phyloP scores from a whole-genome alignment of 176 grass and related monocot species.

The Avena insularis region DNA sequence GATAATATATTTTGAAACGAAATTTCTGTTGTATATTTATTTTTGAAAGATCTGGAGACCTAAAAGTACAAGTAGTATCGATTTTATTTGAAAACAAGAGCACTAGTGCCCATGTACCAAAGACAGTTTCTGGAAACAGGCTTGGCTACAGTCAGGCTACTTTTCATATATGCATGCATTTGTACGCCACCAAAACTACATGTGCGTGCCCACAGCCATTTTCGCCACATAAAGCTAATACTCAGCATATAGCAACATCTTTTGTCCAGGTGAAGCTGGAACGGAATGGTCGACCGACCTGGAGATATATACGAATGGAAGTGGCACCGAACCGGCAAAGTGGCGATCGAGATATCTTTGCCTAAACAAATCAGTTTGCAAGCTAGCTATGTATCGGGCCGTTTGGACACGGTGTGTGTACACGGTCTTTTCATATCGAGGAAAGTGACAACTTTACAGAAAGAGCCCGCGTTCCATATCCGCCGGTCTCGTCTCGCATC shows the following conservation, averaged over 20 bases:
- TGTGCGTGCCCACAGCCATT: too few species aligned
- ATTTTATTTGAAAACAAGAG: too few species aligned
- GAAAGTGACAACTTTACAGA: background rate
- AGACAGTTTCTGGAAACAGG: too few species aligned
- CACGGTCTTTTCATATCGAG: background rate
- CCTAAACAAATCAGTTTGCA: slow-evolving; percentile 21
- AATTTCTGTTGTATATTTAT: too few species aligned
- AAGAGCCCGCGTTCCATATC: background rate
- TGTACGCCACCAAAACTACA: too few species aligned
- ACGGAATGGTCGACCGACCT: background rate
- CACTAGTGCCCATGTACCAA: too few species aligned
- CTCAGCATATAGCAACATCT: background rate
- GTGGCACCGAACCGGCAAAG: slow-evolving; percentile 33
- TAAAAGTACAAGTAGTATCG: too few species aligned
- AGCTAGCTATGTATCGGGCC: too few species aligned
- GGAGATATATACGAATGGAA: background rate
- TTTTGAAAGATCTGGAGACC: too few species aligned
- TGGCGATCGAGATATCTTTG: slow-evolving; percentile 18
- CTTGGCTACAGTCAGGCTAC: too few species aligned
- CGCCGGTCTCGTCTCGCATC: background rate
- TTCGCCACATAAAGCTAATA: background rate
- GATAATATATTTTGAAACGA: too few species aligned
- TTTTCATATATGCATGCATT: too few species aligned
- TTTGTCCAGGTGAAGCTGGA: background rate
- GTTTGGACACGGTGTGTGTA: background rate